These are phyloP conservation scores for Incumbomyces lentus DNA, from an alignment of 2,329 filamentous ascomycete genomes.

Conservation along the genomic window DNA sequence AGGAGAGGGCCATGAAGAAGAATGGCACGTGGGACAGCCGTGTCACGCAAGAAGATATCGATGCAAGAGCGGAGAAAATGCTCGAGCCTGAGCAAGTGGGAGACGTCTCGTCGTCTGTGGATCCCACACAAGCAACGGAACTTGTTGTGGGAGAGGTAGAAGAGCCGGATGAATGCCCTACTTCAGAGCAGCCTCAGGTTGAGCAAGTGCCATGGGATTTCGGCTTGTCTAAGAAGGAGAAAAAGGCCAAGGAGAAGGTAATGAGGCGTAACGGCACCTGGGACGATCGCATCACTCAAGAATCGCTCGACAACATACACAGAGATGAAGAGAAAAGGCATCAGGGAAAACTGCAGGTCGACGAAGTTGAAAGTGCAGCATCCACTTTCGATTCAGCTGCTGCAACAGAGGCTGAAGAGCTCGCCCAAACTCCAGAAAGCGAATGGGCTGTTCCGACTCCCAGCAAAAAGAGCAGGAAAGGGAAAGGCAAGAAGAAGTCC, in stretches of 20 bases:
- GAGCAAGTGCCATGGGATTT: slow-evolving; percentile 6
- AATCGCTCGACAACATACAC: background rate
- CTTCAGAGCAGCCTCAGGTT: background rate
- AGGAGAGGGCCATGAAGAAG: slow-evolving; percentile 15
- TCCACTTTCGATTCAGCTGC: too few species aligned
- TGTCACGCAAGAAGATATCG: background rate
- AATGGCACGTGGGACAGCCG: slow-evolving; percentile 3
- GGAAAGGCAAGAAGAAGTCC: too few species aligned
- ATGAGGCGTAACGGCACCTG: slow-evolving; percentile 9
- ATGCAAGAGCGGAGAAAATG: background rate
- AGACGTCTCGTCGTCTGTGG: background rate
- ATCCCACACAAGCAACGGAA: background rate
- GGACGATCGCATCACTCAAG: slow-evolving; percentile 2
- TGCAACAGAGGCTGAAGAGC: too few species aligned
- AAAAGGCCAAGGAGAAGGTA: slow-evolving; percentile 10
- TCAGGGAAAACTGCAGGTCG: too few species aligned
- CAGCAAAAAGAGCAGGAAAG: too few species aligned
- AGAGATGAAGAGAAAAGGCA: too few species aligned
- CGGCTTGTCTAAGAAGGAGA: slow-evolving; percentile 4
- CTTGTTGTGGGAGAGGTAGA: too few species aligned
- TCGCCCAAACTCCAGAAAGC: too few species aligned
- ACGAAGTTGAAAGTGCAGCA: too few species aligned
- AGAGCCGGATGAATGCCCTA: background rate
- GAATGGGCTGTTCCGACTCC: too few species aligned
- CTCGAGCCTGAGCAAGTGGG: background rate